Conservation (phyloP, 2,329 filamentous ascomycete genomes). For the Blumeria hordei region DNA sequence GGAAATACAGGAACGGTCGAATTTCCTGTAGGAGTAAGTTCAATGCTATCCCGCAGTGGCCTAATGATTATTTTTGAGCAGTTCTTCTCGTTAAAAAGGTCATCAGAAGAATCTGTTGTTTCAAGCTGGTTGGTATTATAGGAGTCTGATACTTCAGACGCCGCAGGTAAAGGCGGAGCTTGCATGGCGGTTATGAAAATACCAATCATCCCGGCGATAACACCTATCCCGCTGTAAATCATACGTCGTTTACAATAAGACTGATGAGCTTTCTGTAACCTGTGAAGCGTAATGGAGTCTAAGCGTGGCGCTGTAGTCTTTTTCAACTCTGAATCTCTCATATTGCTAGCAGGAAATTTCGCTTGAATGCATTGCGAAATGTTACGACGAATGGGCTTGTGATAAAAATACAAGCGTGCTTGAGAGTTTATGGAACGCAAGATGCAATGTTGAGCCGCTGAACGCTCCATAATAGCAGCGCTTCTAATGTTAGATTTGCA, state of each 20-base stretch:
- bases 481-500: too few species aligned
- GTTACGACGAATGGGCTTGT: too few species aligned
- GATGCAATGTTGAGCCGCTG: too few species aligned
- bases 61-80: conserved; percentile 12
- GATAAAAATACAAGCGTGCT: too few species aligned
- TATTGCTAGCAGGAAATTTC: background rate
- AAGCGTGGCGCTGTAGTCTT: conserved; percentile 2
- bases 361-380: background rate
- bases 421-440: too few species aligned
- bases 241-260: conserved; percentile 13
- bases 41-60: conserved; percentile 12
- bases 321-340: background rate
- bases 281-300: conserved; percentile 12
- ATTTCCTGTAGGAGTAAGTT: conserved; percentile 12
- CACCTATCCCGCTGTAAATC: conserved; percentile 11
- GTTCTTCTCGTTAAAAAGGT: conserved; percentile 5
- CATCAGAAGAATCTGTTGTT: background rate
- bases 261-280: conserved; percentile 8
- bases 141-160: background rate
- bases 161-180: conserved; percentile 8
- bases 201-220: conserved; percentile 12
- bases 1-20: conserved; percentile 14
- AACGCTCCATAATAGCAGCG: too few species aligned
- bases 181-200: conserved; percentile 13
- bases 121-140: background rate